phyloP scores from a whole-genome alignment of 1,284 basidiomycete genomes.

The Tilletia indica region DNA sequence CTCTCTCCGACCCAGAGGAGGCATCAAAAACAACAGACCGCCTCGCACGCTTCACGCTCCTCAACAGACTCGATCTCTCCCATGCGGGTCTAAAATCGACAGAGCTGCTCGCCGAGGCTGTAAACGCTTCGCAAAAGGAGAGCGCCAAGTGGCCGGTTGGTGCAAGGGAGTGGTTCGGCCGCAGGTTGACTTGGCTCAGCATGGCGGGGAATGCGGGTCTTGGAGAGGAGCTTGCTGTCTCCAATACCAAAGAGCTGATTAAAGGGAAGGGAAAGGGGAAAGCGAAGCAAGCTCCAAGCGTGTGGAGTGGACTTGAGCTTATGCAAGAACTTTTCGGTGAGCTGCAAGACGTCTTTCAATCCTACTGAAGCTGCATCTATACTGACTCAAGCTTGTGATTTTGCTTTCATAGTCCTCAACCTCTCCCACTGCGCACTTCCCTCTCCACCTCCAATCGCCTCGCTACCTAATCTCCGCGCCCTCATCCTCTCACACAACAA shows the following conservation, averaged over 20 bases:
- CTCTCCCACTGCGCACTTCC: constrained; percentile 38
- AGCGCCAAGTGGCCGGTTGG: not conserved
- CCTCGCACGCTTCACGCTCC: constrained; percentile 39
- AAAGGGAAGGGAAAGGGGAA: constrained; percentile 18
- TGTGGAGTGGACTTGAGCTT: constrained; percentile 4
- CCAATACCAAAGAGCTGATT: constrained; percentile 1
- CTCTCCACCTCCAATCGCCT: constrained; percentile 24
- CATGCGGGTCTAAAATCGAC: constrained; percentile 33
- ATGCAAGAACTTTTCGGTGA: constrained; percentile 13
- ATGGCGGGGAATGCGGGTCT: constrained; percentile 26
- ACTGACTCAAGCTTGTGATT: constrained; percentile 16
- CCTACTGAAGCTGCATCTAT: constrained; percentile 9
- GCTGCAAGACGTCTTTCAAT: not conserved
- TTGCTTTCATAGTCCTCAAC: constrained; percentile 31
- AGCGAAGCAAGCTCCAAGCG: constrained; percentile 5
- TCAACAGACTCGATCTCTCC: constrained; percentile 45
- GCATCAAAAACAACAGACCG: not conserved
- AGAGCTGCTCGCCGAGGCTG: constrained; percentile 33
- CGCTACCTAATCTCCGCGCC: constrained; percentile 39
- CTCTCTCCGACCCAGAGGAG: not conserved
- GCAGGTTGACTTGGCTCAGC: constrained; percentile 32
- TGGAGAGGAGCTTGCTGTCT: constrained; percentile 20
- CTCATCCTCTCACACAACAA: constrained; percentile 48
- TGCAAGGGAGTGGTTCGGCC: constrained; percentile 25
- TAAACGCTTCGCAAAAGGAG: constrained; percentile 29